phyloP scores from a whole-genome alignment of 2,329 filamentous ascomycete species.

The Mycosphaerelloides madeirae region DNA sequence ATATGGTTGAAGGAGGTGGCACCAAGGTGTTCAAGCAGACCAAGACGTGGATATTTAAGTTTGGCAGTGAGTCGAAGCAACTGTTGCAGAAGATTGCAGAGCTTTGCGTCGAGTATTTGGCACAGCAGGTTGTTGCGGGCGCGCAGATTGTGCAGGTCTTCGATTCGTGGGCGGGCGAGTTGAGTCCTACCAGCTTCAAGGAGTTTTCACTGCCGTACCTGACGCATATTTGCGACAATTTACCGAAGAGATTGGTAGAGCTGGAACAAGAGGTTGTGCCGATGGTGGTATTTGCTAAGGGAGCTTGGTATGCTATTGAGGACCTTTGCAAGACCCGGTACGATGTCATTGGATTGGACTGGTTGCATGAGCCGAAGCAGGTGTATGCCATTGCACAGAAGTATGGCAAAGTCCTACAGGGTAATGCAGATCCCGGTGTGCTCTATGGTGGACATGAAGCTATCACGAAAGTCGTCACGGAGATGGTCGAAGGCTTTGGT shows the following conservation, averaged over 20 bases:
- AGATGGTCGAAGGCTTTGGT: slow-evolving; percentile 82
- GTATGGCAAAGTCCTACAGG: slow-evolving; percentile 78
- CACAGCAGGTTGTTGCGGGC: slow-evolving; percentile 84
- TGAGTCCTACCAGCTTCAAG: slow-evolving; percentile 78
- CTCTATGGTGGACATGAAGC: slow-evolving; percentile 77
- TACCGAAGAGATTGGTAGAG: slow-evolving; percentile 69
- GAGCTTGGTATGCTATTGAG: slow-evolving; percentile 91
- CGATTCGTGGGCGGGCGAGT: slow-evolving; percentile 95
- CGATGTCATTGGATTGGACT: slow-evolving; percentile 90
- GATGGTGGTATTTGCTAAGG: slow-evolving; percentile 98
- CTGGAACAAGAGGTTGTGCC: slow-evolving; percentile 76
- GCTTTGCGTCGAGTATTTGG: slow-evolving; percentile 90
- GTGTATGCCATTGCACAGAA: slow-evolving; percentile 68
- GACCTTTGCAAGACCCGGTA: slow-evolving; percentile 84
- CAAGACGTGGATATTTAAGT: slow-evolving; percentile 96
- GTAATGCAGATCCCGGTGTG: slow-evolving; percentile 91
- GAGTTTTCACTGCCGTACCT: slow-evolving; percentile 84
- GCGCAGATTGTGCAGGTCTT: slow-evolving; percentile 96
- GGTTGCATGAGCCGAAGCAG: slow-evolving; percentile 83
- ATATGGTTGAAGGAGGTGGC: slow-evolving; percentile 97
- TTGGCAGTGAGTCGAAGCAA: slow-evolving; percentile 72
- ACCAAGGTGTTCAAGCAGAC: slow-evolving; percentile 90
- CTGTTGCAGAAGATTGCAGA: slow-evolving; percentile 88
- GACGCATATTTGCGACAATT: slow-evolving; percentile 71
- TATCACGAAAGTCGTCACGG: slow-evolving; percentile 76